Base-by-base conservation (phyloP, 1,284 basidiomycete species). In the Rhodotorula mucilaginosa region DNA sequence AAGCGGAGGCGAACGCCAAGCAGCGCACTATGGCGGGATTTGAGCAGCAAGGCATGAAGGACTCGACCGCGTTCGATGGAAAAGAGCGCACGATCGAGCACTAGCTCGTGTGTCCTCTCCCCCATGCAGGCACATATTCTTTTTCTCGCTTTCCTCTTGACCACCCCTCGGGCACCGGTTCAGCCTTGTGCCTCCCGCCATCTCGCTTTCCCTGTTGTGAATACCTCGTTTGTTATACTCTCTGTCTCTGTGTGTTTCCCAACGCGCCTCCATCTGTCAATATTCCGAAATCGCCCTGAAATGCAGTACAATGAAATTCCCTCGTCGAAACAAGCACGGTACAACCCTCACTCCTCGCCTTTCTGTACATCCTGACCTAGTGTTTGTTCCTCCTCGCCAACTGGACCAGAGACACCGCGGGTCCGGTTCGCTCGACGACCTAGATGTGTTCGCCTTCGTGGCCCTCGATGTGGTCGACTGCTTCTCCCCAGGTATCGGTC, bases 31-130 rank as follows among this genome's bases (percentile, higher is more conserved):
- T 64, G 54, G 61, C 58, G 29, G 21, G 54, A 16, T 56, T 66
- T n/a, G 61, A 54, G 21, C 34, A 46, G 47, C 61, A 63, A 21
- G 69, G 69, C 5, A 60, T 63, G 69, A 51, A 48, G 18, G 69
- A 66, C 61, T 63, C 65, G 69, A 39, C 21, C 47, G 31, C 58
- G 19, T 34, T 18, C 12, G 19, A 58, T 2, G 62, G 57, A 6
- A 64, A 67, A 31, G 65, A 67, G 60, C 34, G 44, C 29, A 39
- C 48, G 8, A 57, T 63, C 56, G 65, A 70, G 58, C 65, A 67
- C 61, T 67, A 46, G 48, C 49, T 16, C 16, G 12, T 12, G 26
- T 29, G 5, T 34, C 34, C 34, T 26, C 12, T 3, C 3, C 5
- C 21, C 19, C 10, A 4, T 23, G 51, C 51, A n/a, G 51, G 51